Evolutionary conservation across 2,329 filamentous ascomycete genomes (phyloP), one percentile per base, ranked within the genome.

Genomic region (Pseudogymnoascus sp.): DNA sequence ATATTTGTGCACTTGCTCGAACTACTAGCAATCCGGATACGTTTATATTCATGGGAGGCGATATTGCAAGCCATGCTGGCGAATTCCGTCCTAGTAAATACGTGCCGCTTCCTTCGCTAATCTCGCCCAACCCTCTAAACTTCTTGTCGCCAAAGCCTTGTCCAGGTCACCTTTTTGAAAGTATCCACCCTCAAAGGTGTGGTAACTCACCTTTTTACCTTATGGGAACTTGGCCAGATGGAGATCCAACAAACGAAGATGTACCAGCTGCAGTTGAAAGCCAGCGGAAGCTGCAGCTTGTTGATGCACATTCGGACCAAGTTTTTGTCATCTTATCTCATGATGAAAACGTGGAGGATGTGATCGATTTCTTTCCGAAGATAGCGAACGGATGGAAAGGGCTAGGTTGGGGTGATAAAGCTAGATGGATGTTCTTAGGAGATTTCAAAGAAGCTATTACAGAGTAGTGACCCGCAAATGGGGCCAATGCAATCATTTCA

Each of bases 351-450:
- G 63, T 82, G 52, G 60, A 77, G 35, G 71, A 73, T 23, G 71
- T 79, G 2, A 69, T 80, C 0, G 77, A 80, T 5, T 78, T 82
- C 63, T 84, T 81, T 66, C 81, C 82, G 0, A 72, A 75, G 60
- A 72, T 67, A n/a, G 75, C 77, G 9, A 79, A 82, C 66, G 74
- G 73, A 5, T 83, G 80, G 70, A 69, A 71, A 63, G 65, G 72
- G 62, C 78, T 80, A 66, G 77, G 75, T 0, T 80, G 78, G 77
- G 75, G 71, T n/a, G 67, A 74, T 58, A 77, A 79, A 64, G 71
- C 71, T 1, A 70, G 76, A 35, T 85, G 81, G 77, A 67, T 73
- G 61, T 84, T 84, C 67, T 69, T 84, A 66, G 74, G 71, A 35
- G 81, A 83, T 63, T 82, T 81, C 66, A 73, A 76, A 5, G 69